Conservation (phyloP, 768 basidiomycete species). For the Boletus rubropictus region DNA sequence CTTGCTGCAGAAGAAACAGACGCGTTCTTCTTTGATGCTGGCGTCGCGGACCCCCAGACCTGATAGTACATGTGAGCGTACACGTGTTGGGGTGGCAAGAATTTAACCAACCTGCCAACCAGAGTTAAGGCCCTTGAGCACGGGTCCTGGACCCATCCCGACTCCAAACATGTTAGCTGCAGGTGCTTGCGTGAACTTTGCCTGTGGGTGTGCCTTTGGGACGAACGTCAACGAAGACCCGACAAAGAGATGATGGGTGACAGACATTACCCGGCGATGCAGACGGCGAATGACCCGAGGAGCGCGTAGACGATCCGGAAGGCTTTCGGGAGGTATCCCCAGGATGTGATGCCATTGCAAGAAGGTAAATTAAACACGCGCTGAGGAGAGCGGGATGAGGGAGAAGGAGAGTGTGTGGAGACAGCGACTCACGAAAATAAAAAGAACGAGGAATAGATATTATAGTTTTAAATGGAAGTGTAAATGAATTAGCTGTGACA, state of each 20-base stretch:
- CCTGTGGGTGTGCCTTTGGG: slow-evolving; percentile 37
- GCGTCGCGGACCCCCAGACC: slow-evolving; percentile 55
- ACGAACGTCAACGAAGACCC: slow-evolving; percentile 8
- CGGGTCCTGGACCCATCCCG: slow-evolving; percentile 41
- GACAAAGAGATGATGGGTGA: slow-evolving; percentile 2
- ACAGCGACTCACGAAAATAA: slow-evolving; percentile 27
- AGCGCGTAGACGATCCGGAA: slow-evolving; percentile 64
- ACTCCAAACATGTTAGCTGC: slow-evolving; percentile 49
- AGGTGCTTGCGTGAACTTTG: slow-evolving; percentile 40
- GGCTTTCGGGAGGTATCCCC: slow-evolving; percentile 56
- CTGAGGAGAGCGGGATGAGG: slow-evolving; percentile 18
- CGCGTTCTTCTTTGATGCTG: slow-evolving; percentile 50
- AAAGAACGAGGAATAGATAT: slow-evolving; percentile 25
- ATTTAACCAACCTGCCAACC: slow-evolving; percentile 59
- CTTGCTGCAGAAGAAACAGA: slow-evolving; percentile 59
- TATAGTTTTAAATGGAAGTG: slow-evolving; percentile 29
- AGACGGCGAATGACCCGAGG: slow-evolving; percentile 56
- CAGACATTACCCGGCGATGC: slow-evolving; percentile 55
- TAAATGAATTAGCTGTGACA: slow-evolving; percentile 35
- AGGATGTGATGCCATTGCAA: slow-evolving; percentile 30
- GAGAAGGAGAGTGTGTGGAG: slow-evolving; percentile 5
- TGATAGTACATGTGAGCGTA: slow-evolving; percentile 22
- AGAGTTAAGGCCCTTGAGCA: slow-evolving; percentile 49
- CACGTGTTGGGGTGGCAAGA: slow-evolving; percentile 5
- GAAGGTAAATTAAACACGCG: slow-evolving; percentile 28